Conservation (phyloP, 768 basidiomycete species). For the Leccinum subtestaceum region DNA sequence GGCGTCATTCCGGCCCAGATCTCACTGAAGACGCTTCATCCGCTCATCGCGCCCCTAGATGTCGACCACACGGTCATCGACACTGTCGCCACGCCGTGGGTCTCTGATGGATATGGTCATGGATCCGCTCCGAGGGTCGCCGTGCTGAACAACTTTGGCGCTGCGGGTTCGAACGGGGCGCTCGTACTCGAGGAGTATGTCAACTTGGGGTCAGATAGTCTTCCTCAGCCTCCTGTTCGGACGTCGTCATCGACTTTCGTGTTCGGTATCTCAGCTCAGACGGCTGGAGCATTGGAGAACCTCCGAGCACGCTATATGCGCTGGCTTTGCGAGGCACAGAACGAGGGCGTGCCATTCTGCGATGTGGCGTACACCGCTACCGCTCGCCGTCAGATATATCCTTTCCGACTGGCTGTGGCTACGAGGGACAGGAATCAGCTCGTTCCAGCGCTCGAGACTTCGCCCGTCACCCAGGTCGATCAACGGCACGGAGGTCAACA, state of each 20-base stretch:
- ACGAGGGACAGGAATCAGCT: slow-evolving; percentile 47
- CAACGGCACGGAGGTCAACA: slow-evolving; percentile 5
- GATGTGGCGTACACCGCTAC: slow-evolving; percentile 68
- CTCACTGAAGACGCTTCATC: slow-evolving; percentile 55
- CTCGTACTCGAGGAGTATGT: slow-evolving; percentile 57
- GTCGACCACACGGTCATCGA: slow-evolving; percentile 50
- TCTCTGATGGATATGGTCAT: slow-evolving; percentile 12
- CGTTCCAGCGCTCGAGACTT: slow-evolving; percentile 38
- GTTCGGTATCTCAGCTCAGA: slow-evolving; percentile 65
- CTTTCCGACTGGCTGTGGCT: slow-evolving; percentile 49
- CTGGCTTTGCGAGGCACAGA: slow-evolving; percentile 41
- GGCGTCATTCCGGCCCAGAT: slow-evolving; percentile 57
- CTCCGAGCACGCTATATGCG: slow-evolving; percentile 47
- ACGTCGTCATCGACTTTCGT: slow-evolving; percentile 34
- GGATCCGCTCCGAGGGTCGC: slow-evolving; percentile 44
- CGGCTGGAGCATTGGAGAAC: slow-evolving; percentile 41
- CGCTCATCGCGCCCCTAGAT: slow-evolving; percentile 47
- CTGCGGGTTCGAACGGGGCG: slow-evolving; percentile 67
- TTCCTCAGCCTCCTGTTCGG: neutral
- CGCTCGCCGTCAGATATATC: slow-evolving; percentile 57
- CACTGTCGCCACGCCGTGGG: slow-evolving; percentile 42
- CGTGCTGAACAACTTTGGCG: slow-evolving; percentile 73
- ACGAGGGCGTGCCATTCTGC: slow-evolving; percentile 30
- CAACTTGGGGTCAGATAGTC: neutral
- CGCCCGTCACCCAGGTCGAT: slow-evolving; percentile 34